Conservation (phyloP, 441 rosid species). For the Raphanus hybrid region DNA sequence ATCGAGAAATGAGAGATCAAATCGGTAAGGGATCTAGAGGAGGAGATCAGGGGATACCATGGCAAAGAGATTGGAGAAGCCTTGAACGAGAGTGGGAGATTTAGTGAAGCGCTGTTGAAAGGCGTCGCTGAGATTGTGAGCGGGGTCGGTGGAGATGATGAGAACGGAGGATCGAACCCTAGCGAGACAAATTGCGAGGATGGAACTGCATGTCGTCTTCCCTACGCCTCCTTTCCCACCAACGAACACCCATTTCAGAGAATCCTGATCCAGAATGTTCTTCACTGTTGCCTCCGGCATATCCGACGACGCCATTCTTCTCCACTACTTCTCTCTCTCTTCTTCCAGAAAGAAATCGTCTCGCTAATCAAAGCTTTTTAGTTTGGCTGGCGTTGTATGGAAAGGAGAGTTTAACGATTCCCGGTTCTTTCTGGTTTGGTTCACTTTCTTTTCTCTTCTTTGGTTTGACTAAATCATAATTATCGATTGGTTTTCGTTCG, state of each 20-base stretch:
- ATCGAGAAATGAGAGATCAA: too few species aligned
- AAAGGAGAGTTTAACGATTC: not conserved
- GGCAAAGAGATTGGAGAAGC: slow-evolving; percentile 91
- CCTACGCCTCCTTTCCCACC: slow-evolving; percentile 99
- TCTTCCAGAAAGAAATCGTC: not conserved
- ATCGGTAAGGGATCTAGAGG: not conserved
- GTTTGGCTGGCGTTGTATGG: not conserved
- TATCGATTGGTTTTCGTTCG: too few species aligned
- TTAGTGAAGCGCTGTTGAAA: slow-evolving; percentile 96
- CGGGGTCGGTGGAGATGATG: slow-evolving; percentile 99
- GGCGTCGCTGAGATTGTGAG: slow-evolving; percentile 99
- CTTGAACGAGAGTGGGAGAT: slow-evolving; percentile 84
- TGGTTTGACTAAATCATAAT: not conserved
- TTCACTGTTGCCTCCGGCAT: slow-evolving; percentile 68
- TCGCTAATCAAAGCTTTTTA: slow-evolving; percentile 15
- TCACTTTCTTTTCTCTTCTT: not conserved
- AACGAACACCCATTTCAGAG: slow-evolving; percentile 96
- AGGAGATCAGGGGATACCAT: slow-evolving; percentile 56
- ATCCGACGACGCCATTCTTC: slow-evolving; percentile 53
- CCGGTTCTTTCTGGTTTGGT: slow-evolving; percentile 20
- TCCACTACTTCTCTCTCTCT: slow-evolving; percentile 21
- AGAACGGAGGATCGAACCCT: slow-evolving; percentile 86
- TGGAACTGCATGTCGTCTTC: slow-evolving; percentile 97
- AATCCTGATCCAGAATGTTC: slow-evolving; percentile 83
- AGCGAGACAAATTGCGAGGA: slow-evolving; percentile 78